Evolutionary conservation across 768 basidiomycete species (phyloP), one percentile per base, ranked within the genome.

Genomic region (Leccinum obscurum): DNA sequence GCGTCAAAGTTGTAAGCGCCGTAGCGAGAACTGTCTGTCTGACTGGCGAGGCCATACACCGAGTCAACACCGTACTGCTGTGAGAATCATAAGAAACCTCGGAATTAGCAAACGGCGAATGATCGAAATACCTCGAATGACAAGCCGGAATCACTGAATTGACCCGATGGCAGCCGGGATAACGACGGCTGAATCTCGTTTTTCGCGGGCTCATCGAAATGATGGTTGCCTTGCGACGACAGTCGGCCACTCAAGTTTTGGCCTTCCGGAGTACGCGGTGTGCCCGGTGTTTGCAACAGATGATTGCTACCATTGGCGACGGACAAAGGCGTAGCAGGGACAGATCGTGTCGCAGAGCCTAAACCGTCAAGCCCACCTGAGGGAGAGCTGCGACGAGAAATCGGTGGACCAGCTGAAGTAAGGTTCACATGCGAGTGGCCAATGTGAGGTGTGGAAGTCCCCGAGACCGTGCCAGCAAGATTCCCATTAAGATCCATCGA

Each of bases 371-470:
- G 74, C 17, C 85, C 70, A 55, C 83, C 83, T 13, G 85, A 85
- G 34, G 92, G 91, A 15, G 92, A 93, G 22, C 87, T 85, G 48
- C 90, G 84, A 59, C 91, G 87, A 22, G 90, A 90, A 11, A 79
- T 72, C 0, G 89, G 83, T 6, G 72, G 66, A 37, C 62, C 64
- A 51, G 75, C 61, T 1, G 72, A 62, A 26, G 62, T 58, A 35
- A 62, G 71, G 59, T 57, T 77, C 81, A 68, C 67, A 62, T 89
- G 88, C 13, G 85, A 77, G 60, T 87, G 87, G 22, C 83, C 81
- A 35, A 85, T 64, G 52, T 86, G 85, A 3, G 90, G 88, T 10
- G 88, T 88, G 15, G 83, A 78, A 17, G 85, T 80, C 14, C 85
- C 83, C 0, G 89, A 86, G 7, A 81, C 78, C 11, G 80, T 76